Conservation (phyloP, 495 filamentous ascomycete species). For the Tuber umbilicatum region DNA sequence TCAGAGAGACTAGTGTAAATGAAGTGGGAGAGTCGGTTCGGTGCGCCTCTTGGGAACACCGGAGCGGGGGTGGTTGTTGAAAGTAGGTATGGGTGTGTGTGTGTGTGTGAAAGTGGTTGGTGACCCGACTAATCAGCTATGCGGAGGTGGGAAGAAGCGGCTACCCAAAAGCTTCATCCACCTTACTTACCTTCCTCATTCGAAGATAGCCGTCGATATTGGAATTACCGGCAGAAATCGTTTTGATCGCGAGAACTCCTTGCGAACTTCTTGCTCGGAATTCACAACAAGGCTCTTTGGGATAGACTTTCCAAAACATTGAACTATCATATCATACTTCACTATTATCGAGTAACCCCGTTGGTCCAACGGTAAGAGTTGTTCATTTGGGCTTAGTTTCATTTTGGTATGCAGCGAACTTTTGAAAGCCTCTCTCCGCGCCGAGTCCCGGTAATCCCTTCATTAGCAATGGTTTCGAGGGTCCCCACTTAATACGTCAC, state of each 20-base stretch:
- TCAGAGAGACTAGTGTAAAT: not conserved
- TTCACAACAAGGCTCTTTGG: not conserved
- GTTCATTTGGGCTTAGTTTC: not conserved
- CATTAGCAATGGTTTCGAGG: not conserved
- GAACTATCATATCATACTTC: not conserved
- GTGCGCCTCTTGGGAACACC: not conserved
- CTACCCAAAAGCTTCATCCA: not conserved
- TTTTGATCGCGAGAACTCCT: not conserved
- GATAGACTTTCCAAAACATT: slow-evolving; percentile 1
- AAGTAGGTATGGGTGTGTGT: not conserved
- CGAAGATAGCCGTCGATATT: not conserved
- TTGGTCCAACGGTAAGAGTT: not conserved
- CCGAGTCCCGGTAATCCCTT: not conserved
- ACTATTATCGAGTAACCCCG: not conserved
- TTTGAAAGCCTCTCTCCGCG: not conserved
- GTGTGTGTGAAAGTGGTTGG: not conserved
- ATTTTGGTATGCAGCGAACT: not conserved
- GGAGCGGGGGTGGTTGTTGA: not conserved
- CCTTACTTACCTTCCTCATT: not conserved
- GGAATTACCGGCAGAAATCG: not conserved
- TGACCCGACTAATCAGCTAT: not conserved
- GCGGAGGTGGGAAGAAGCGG: not conserved
- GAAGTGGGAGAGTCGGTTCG: not conserved
- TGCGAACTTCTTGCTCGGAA: not conserved
- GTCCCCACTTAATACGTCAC: not conserved